Evolutionary conservation across 2,329 filamentous ascomycete species (phyloP).

Genomic region (Claviceps sp.): DNA sequence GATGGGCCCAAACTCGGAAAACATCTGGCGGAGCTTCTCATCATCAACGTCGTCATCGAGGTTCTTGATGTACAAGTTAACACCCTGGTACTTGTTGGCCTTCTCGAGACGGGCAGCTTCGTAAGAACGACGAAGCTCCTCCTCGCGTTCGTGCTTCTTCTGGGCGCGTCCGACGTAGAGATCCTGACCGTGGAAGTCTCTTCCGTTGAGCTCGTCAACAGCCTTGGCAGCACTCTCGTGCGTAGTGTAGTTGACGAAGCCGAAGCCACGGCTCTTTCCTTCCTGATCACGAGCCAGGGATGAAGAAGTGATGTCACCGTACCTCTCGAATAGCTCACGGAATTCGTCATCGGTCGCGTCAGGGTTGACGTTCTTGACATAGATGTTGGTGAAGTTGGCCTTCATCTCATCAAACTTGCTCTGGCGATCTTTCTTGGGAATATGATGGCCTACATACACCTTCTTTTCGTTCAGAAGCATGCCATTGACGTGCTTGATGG

Average conservation of each 20-base stretch:
- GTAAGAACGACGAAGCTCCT: conserved; percentile 97
- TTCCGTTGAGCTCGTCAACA: conserved; percentile 84
- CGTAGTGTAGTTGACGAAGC: conserved; percentile 89
- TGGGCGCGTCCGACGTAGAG: conserved; percentile 96
- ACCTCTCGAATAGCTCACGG: conserved; percentile 82
- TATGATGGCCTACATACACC: conserved; percentile 98
- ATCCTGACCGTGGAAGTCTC: conserved; percentile 86
- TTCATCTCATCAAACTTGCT: conserved; percentile 99
- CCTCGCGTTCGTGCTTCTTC: conserved; percentile 99
- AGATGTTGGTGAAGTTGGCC: conserved; percentile 99
- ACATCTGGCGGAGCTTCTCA: conserved; percentile 91
- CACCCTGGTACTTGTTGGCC: conserved; percentile 97
- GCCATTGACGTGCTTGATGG: conserved; percentile 99
- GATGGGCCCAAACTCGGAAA: conserved; percentile 82
- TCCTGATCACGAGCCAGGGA: conserved; percentile 82
- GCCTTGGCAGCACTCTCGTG: conserved; percentile 78
- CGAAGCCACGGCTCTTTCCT: conserved; percentile 89
- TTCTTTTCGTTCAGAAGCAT: conserved; percentile 99
- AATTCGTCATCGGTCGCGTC: conserved; percentile 91
- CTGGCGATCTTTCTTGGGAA: conserved; percentile 99
- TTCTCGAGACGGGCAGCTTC: conserved; percentile 96
- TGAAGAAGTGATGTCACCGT: conserved; percentile 87
- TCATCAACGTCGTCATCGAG: conserved; percentile 93
- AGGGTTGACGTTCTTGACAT: conserved; percentile 90
- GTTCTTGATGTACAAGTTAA: conserved; percentile 99